Evolutionary conservation across 352 stramenopile genomes (phyloP).

Genomic region (Globisporangium orthogonon): DNA sequence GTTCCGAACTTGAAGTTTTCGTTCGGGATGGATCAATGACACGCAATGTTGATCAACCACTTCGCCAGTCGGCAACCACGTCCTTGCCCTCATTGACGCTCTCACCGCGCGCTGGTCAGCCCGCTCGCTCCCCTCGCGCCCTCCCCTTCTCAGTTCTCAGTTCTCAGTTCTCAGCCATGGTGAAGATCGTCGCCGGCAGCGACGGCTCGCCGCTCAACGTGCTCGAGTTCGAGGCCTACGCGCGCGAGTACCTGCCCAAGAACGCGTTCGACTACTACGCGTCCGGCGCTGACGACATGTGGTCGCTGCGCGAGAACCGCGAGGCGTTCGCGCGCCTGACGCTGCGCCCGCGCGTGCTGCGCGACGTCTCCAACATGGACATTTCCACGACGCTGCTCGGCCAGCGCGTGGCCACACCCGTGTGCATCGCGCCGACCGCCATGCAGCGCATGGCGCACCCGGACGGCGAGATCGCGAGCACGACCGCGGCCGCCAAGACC

Average conservation of each 20-base stretch:
- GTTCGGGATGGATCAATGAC: background rate
- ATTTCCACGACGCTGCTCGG: slow-evolving; percentile 90
- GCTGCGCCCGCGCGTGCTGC: slow-evolving; percentile 92
- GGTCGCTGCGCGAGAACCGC: slow-evolving; percentile 68
- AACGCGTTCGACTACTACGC: slow-evolving; percentile 91
- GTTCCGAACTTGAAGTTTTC: too few species aligned
- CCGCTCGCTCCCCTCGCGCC: background rate
- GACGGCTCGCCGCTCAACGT: slow-evolving; percentile 81
- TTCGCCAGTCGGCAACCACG: background rate
- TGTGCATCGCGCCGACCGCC: slow-evolving; percentile 89
- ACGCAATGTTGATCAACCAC: background rate
- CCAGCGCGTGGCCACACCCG: slow-evolving; percentile 84
- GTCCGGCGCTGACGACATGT: slow-evolving; percentile 92
- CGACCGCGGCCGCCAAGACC: slow-evolving; percentile 72
- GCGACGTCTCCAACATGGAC: slow-evolving; percentile 91
- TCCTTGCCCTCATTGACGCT: slow-evolving; percentile 1
- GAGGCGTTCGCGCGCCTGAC: slow-evolving; percentile 90
- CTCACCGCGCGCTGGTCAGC: background rate
- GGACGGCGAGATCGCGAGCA: slow-evolving; percentile 88
- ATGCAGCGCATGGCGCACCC: slow-evolving; percentile 95
- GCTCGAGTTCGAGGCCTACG: slow-evolving; percentile 88
- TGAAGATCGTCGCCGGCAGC: slow-evolving; percentile 69
- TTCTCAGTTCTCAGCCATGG: slow-evolving; percentile 3
- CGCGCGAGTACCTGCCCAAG: slow-evolving; percentile 86
- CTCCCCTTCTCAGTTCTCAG: background rate